These are phyloP conservation scores for Dendrobium catenatum DNA, from an alignment of 106 monocot species.

Conservation along the genomic window DNA sequence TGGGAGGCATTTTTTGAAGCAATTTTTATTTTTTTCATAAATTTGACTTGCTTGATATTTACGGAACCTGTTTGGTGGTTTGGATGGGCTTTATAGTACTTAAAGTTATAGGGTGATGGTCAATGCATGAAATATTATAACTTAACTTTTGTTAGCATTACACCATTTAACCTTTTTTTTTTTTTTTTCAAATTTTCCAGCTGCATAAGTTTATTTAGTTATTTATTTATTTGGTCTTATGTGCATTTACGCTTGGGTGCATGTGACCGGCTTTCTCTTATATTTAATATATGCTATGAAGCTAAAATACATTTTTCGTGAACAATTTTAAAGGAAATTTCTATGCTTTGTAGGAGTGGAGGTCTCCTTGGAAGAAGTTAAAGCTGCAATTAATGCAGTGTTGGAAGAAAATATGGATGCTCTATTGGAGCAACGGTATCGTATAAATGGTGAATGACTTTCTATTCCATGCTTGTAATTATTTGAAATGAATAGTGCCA, in stretches of 20 bases:
- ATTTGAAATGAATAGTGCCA: not conserved
- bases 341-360: slow-evolving; percentile 52
- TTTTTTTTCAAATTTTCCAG: no score
- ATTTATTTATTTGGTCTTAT: not conserved
- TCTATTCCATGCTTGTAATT: not conserved
- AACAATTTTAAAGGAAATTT: not conserved
- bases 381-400: slow-evolving; percentile 41
- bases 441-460: slow-evolving; percentile 59
- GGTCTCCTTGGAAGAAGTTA: slow-evolving; percentile 87
- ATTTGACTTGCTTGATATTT: not conserved
- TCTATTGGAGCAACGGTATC: slow-evolving; percentile 77
- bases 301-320: not conserved
- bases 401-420: slow-evolving; percentile 63
- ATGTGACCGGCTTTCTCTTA: not conserved
- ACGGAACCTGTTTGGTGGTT: not conserved
- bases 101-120: not conserved
- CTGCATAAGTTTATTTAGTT: no score
- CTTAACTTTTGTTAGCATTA: no score
- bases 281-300: not conserved
- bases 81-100: not conserved
- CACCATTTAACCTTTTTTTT: no score
- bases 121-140: not conserved
- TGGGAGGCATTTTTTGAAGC: not conserved
- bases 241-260: not conserved
- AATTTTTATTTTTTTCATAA: not conserved